Evolutionary conservation across 768 basidiomycete species (phyloP), one percentile per base, ranked within the genome.

Genomic region (Hygrocybe coccinea): DNA sequence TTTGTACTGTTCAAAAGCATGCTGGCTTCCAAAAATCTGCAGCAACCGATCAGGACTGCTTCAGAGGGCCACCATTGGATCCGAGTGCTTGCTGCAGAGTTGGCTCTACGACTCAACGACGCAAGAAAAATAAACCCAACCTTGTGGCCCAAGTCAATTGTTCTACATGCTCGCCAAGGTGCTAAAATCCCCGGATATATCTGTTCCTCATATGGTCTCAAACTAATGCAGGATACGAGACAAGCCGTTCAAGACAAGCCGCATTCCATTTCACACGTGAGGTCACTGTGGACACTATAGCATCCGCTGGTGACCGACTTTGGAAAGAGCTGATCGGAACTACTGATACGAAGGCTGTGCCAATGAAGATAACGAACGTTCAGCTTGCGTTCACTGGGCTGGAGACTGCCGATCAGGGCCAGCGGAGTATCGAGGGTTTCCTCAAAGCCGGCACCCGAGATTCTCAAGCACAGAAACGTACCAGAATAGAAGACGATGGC

Each of bases 21-120:
- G 95, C 73, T 93, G 52, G 91, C 93, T 0, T 87, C 92, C n/a
- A 99, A 99, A 69, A 98, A 97, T 64, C 79, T 97, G 21, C 84
- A 87, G 0, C 82, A 84, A 34, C 81, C 89, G 0, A 83, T 97
- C 21, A 87, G 79, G 5, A 86, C 83, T 39, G 71, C 80, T 12
- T 76, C 82, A 2, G 86, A 94, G 56, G 95, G 92, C 0, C 77
- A 82, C 44, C 91, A 92, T 54, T 98, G 97, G 97, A 82, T 99
- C 45, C 79, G 87, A 9, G 87, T 98, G 9, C 80, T 98, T 24
- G 87, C 93, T 34, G 90, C 93, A 12, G 97, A 99, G 64, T 78
- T 99, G 17, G 84, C 89, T 5, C 75, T 95, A 8, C 79, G 97
- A 47, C 75, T 99, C 34, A 84, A 82, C 34, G 92, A 97, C 55